phyloP scores from a whole-genome alignment of 495 filamentous ascomycete genomes.

The Schizothecium vesticola region DNA sequence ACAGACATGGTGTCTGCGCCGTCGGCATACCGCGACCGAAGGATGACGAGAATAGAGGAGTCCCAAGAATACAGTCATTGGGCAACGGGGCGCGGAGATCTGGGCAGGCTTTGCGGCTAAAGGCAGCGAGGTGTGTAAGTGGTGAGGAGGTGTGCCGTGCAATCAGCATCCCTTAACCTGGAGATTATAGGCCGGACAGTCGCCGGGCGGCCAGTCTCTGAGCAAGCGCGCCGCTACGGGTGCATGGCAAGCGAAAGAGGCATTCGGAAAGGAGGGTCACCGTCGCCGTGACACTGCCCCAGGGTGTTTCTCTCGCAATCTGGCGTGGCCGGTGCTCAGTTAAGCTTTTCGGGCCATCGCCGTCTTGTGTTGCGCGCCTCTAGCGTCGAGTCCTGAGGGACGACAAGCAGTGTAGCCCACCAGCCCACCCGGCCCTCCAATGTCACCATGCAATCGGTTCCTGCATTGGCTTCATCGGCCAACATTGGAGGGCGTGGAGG shows the following conservation, averaged over 20 bases:
- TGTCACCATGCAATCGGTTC: constrained; percentile 6
- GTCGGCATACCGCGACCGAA: constrained; percentile 3
- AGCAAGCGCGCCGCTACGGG: background rate
- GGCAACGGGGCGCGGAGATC: constrained; percentile 5
- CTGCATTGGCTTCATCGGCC: constrained; percentile 5
- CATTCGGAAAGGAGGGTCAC: background rate
- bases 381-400: background rate
- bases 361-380: background rate
- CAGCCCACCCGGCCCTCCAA: background rate
- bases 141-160: constrained; percentile 13
- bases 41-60: constrained; percentile 12
- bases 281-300: constrained; percentile 6
- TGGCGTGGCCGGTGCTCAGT: background rate
- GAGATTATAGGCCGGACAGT: constrained; percentile 7
- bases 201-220: constrained; percentile 5
- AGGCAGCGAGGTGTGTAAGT: constrained; percentile 10
- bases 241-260: constrained; percentile 7
- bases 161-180: constrained; percentile 20
- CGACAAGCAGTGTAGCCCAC: background rate
- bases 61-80: constrained; percentile 2
- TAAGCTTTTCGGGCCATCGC: constrained; percentile 18
- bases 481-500: background rate
- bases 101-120: constrained; percentile 21
- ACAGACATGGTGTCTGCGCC: constrained; percentile 6
- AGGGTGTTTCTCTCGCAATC: constrained; percentile 8